Base-by-base conservation (phyloP, 192 early-diverging fungal species). In the Ambispora gerdemannii region DNA sequence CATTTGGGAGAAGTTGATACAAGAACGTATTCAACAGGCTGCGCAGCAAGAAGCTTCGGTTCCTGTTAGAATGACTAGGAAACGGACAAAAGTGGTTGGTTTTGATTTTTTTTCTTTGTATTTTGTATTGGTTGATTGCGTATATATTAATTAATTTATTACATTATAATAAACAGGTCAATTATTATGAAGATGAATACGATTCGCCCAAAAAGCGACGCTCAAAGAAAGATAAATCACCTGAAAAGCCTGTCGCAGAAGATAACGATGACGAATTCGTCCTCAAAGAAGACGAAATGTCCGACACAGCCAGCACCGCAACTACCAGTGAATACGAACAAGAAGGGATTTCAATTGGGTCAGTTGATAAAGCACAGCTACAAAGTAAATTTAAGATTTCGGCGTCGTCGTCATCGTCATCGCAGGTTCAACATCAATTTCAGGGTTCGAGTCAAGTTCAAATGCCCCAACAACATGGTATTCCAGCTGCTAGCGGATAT, bases 1-100 rank as follows among this genome's bases (percentile, higher is more conserved):
- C 35, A 76, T 81, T 43, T 81, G 79, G 79, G 50, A 59, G 15
- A 72, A 64, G 33, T 51, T 78, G 31, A 36, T 81, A 22, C 38
- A 69, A 38, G 32, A 76, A 13, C 55, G 63, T 25, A 20, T 36
- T 50, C 24, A 19, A 20, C 15, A 73, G 10, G 24, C 68, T 20
- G 58, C 10, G 17, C 20, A 20, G 7, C 34, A 47, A 11, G 47
- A 27, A 30, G 35, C 59, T 27, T 19, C 17, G 22, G 53, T 66
- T 0, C 25, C 53, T 15, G 76, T 73, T 33, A 63, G 74, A 61
- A 73, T 68, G 19, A 61, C 67, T 22, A 61, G 76, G 27, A 77
- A 75, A 30, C 67, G 76, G 65, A 64, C 72, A n/a, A 60, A 35
- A 63, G 60, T 71, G 32, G 74, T 75, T 35, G 60, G 63, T 75